These are phyloP conservation scores for Paecilomyces dactylethromorphus DNA, from an alignment of 2,329 filamentous ascomycete species.

Conservation along the genomic window DNA sequence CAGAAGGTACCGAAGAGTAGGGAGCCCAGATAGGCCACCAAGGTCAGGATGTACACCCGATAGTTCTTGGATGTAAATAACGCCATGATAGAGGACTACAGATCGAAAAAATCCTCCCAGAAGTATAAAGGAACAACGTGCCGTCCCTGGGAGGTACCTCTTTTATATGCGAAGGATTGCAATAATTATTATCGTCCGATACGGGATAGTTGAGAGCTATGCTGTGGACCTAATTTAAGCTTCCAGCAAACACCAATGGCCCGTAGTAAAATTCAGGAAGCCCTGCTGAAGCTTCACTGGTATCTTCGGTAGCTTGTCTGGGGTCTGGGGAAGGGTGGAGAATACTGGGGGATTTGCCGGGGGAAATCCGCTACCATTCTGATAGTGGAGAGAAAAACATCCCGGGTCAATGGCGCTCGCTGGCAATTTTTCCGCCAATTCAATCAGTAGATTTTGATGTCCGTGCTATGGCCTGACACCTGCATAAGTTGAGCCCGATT, in stretches of 20 bases:
- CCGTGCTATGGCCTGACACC: not conserved
- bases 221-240: not conserved
- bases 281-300: not conserved
- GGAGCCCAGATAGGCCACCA: slow-evolving; percentile 38
- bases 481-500: not conserved
- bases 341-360: not conserved
- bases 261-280: not conserved
- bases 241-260: not conserved
- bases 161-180: not conserved
- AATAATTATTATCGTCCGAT: not conserved
- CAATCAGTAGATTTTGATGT: not conserved
- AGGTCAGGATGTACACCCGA: slow-evolving; percentile 38
- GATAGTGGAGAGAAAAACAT: not conserved
- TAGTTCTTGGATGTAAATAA: slow-evolving; percentile 33
- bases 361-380: not conserved
- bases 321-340: not conserved
- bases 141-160: not conserved
- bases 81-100: slow-evolving; percentile 8
- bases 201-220: not conserved
- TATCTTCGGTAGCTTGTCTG: not conserved
- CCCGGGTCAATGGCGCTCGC: not conserved
- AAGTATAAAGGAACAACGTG: not conserved
- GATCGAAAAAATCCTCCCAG: not conserved
- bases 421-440: not conserved
- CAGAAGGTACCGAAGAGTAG: slow-evolving; percentile 33